A percentile compares a stretch with the other conserved stretches of the same genome.
Evolutionary conservation across 495 filamentous ascomycete genomes (phyloP).

Genomic region (Podospora conica): DNA sequence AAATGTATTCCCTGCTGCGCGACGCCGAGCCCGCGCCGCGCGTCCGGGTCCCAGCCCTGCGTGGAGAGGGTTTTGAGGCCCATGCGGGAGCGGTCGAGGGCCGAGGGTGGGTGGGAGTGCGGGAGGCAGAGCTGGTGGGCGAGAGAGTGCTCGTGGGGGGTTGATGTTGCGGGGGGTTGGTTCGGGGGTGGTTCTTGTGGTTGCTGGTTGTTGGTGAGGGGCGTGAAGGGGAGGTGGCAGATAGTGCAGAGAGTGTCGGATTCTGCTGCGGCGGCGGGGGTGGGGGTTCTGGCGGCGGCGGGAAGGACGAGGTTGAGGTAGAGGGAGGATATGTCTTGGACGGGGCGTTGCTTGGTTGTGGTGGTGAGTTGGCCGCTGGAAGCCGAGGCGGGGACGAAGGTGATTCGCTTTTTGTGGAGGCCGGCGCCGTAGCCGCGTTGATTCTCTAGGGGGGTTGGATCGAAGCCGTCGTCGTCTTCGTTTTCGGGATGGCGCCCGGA

Average conservation of each 20-base stretch:
- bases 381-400: constrained; percentile 67
- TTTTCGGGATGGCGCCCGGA: not conserved
- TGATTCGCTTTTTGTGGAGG: constrained; percentile 67
- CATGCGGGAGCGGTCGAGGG: constrained; percentile 68
- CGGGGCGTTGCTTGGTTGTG: constrained; percentile 13
- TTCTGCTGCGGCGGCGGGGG: not conserved
- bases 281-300: constrained; percentile 16
- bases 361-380: constrained; percentile 34
- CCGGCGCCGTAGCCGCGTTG: constrained; percentile 76
- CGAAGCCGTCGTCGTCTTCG: constrained; percentile 34
- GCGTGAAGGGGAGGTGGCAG: constrained; percentile 6
- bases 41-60: constrained; percentile 86
- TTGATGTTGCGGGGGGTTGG: not conserved
- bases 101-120: constrained; percentile 80
- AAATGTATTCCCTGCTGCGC: constrained; percentile 64
- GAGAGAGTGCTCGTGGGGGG: constrained; percentile 62
- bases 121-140: constrained; percentile 75
- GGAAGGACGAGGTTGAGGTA: constrained; percentile 70
- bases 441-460: constrained; percentile 63
- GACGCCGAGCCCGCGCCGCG: constrained; percentile 63
- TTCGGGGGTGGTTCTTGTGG: not conserved
- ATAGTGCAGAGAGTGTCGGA: not conserved
- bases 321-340: constrained; percentile 48
- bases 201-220: not conserved
- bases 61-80: constrained; percentile 72